Evolutionary conservation across 2,329 filamentous ascomycete species (phyloP), one percentile per base, ranked within the genome.

Genomic region (Talaromyces amestolkiae): DNA sequence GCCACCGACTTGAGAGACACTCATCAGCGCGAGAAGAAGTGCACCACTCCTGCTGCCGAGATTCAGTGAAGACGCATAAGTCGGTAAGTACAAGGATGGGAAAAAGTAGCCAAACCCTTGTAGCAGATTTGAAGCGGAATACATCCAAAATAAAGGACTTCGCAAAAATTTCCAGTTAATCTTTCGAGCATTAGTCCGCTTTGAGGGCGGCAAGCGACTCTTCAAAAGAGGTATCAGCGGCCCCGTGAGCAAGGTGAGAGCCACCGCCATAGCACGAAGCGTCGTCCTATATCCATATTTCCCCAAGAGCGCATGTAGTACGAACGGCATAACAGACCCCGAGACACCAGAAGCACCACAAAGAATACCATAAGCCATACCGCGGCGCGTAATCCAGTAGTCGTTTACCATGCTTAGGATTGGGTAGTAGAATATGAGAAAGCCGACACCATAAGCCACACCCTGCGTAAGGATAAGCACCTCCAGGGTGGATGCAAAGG

Each of bases 341-440:
- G 51, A 54, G n/a, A 54, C 24, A 31, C 51, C 51, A 13, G 51
- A 54, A 6, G 51, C 27, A 11, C 51, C n/a, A 19, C 51, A 54
- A 35, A 54, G 51, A 31, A 54, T 54, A n/a, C 51, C 51, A 54
- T 54, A 54, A 31, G 51, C 51, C 51, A 54, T 54, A 9, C 51
- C 51, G 8, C 51, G 51, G n/a, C 51, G 51, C 7, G 51, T 10
- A 8, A 35, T n/a, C 51, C 51, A 54, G 31, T 35, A 54, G 11
- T 54, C 51, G 27, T 54, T 54, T 3, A 54, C 51, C 51, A 54
- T 35, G 4, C 31, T 54, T 8, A 54, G 51, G 27, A 54, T 54
- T 13, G 45, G 45, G 19, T 47, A 47, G 45, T 47, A 47, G 19
- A 47, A 24, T 47, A 47, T 24, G 19, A 47, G 45, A 13, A 47